Evolutionary conservation across 371 early-diverging fungal species (phyloP).

Genomic region (Conidiobolus incongruus): DNA sequence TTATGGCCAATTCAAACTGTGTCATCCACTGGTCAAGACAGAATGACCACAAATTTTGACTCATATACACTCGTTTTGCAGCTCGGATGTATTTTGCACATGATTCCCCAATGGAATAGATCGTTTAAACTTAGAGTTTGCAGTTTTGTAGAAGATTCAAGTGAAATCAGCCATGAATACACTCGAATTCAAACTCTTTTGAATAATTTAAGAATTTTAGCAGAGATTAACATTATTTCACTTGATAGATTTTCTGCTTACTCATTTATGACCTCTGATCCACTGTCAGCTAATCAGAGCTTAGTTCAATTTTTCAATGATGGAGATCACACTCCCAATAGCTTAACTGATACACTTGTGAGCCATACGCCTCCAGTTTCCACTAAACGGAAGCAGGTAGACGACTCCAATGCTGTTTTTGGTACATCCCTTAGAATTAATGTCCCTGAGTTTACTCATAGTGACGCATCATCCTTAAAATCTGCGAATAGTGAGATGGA

Average conservation of each 20-base stretch:
- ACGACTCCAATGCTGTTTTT: too few relatives aligned
- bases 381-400: too few relatives aligned
- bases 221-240: conserved; percentile 22
- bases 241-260: too few relatives aligned
- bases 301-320: too few relatives aligned
- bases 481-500: too few relatives aligned
- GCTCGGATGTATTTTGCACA: conserved; percentile 35
- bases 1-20: conserved; percentile 30
- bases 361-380: too few relatives aligned
- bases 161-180: conserved; percentile 22
- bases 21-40: conserved; percentile 1
- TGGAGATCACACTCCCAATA: too few relatives aligned
- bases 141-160: conserved; percentile 27
- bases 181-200: conserved; percentile 17
- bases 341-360: too few relatives aligned
- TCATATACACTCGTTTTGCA: conserved; percentile 46
- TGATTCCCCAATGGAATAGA: conserved; percentile 27
- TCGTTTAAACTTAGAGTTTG: conserved; percentile 23
- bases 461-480: too few relatives aligned
- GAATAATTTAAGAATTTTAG: conserved; percentile 24
- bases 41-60: conserved; percentile 25
- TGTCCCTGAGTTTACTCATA: too few relatives aligned
- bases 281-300: too few relatives aligned
- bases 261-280: too few relatives aligned
- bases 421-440: conserved; percentile 1